phyloP scores from a whole-genome alignment of 805 yeast species.

The Kodamaea nitidulidarum region DNA sequence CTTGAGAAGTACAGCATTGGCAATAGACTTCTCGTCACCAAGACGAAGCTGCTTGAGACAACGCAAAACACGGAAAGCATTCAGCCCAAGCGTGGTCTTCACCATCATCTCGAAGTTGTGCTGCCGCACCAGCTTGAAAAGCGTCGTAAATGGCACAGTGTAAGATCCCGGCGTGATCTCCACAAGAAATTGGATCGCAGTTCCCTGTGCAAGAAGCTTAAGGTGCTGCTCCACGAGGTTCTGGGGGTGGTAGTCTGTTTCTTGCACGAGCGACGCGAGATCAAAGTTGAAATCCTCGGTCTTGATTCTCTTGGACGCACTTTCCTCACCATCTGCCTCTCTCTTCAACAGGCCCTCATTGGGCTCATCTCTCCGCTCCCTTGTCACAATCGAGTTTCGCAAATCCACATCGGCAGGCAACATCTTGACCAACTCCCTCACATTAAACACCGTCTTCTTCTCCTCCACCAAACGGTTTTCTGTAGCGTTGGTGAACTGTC shows the following conservation, averaged over 20 bases:
- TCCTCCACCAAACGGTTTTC: slow-evolving; percentile 34
- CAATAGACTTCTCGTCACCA: slow-evolving; percentile 80
- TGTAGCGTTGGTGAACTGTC: slow-evolving; percentile 21
- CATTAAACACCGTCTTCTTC: slow-evolving; percentile 33
- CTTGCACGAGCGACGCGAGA: neutral
- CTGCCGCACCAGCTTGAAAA: slow-evolving; percentile 45
- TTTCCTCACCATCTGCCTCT: slow-evolving; percentile 10
- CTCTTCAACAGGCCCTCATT: too few relatives aligned
- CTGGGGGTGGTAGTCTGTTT: slow-evolving; percentile 15
- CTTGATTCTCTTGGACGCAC: slow-evolving; percentile 34
- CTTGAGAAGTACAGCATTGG: slow-evolving; percentile 69
- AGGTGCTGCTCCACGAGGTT: slow-evolving; percentile 58
- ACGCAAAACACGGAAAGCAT: slow-evolving; percentile 69
- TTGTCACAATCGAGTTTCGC: slow-evolving; percentile 40
- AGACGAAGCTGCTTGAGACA: slow-evolving; percentile 67
- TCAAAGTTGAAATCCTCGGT: slow-evolving; percentile 24
- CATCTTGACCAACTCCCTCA: slow-evolving; percentile 29
- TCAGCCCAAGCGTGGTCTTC: slow-evolving; percentile 58
- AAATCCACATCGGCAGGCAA: slow-evolving; percentile 43
- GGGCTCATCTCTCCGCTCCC: slow-evolving; percentile 12
- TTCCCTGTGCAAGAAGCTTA: slow-evolving; percentile 53
- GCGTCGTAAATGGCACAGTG: slow-evolving; percentile 57
- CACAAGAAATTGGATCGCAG: slow-evolving; percentile 54
- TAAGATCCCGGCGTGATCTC: slow-evolving; percentile 54
- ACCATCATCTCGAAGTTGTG: slow-evolving; percentile 54